Evolutionary conservation across 371 early-diverging fungal genomes (phyloP), one percentile per base, ranked within the genome.

Genomic region (Mortierella sp.): DNA sequence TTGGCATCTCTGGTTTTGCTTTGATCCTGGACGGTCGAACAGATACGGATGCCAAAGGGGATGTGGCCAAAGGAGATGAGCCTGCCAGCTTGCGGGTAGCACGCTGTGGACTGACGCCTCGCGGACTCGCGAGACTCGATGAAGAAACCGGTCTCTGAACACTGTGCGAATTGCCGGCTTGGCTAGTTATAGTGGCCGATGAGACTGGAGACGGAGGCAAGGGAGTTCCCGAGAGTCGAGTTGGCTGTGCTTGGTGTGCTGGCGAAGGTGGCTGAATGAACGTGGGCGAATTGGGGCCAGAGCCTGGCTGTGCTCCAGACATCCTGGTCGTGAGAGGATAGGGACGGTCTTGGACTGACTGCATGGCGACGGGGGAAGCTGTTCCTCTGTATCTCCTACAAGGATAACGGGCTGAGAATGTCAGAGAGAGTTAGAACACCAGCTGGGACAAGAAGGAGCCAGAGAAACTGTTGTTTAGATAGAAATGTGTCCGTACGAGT

Each of bases 1-100:
- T 67, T 4, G 74, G 74, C 74, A 73, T 73, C n/a, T 63, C 67
- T n/a, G 74, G 51, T 56, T 67, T 73, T 16, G 67, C 63, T 34
- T 62, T 67, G n/a, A 67, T 67, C 53, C 54, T 62, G 16, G 41
- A 31, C 14, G 59, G 67, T 12, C 61, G 60, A 29, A 52, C 28
- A 16, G 44, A 45, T 1, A 54, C 55, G 7, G 52, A 34, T 7
- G 71, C 71, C 22, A 71, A 50, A 13, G 74, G 67, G 6, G 66
- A 66, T 5, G 71, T 50, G 12, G 61, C 64, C 44, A 62, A 45
- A 16, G 64, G 64, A 14, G 67, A 69, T 10, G 71, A 64, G 7
- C 74, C 74, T 8, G 63, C 68, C 68, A 74, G 67, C 49, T 74
- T 74, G 47, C 74, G 67, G 4, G 59, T 40, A 13, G 63, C 67